A percentile compares a stretch with the other conserved stretches of the same genome.
Evolutionary conservation across 768 basidiomycete species (phyloP).

Genomic region (Cantharellus cinnabarinus): DNA sequence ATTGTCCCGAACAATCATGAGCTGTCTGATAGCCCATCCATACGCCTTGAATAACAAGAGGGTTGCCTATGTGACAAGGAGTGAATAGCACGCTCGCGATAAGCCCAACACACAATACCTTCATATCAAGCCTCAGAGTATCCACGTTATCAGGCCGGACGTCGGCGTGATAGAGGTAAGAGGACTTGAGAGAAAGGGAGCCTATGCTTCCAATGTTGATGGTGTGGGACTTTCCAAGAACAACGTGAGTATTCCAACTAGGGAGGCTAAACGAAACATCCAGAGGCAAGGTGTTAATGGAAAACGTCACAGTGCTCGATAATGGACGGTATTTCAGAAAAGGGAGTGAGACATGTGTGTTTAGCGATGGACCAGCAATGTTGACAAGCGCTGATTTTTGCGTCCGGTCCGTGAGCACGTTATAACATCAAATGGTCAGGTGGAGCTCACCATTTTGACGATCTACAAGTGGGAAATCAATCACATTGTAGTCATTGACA

Average conservation of each 20-base stretch:
- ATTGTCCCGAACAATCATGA: conserved; percentile 80
- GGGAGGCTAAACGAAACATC: conserved; percentile 48
- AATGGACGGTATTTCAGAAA: conserved; percentile 56
- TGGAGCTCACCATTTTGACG: conserved; percentile 60
- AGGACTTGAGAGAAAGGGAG: conserved; percentile 36
- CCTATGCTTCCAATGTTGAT: conserved; percentile 42
- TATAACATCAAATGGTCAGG: conserved; percentile 3
- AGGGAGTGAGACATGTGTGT: conserved; percentile 34
- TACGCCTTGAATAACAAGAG: conserved; percentile 45
- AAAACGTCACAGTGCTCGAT: conserved; percentile 44
- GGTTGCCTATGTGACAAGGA: neutral
- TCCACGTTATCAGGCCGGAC: conserved; percentile 55
- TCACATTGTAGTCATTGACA: conserved; percentile 91
- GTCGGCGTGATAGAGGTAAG: conserved; percentile 54
- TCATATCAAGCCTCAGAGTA: conserved; percentile 45
- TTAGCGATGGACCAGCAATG: conserved; percentile 36
- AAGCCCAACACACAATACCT: conserved; percentile 21
- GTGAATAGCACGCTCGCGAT: conserved; percentile 1
- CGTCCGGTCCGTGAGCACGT: neutral
- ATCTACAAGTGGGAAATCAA: conserved; percentile 60
- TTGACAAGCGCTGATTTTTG: conserved; percentile 43
- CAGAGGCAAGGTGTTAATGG: conserved; percentile 36
- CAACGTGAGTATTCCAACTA: conserved; percentile 70
- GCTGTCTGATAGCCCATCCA: conserved; percentile 76
- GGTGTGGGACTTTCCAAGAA: conserved; percentile 41